A percentile compares a stretch with the other conserved stretches of the same genome.
These are phyloP conservation scores for Podospora didyma DNA, from an alignment of 495 filamentous ascomycete genomes.

Conservation along the genomic window DNA sequence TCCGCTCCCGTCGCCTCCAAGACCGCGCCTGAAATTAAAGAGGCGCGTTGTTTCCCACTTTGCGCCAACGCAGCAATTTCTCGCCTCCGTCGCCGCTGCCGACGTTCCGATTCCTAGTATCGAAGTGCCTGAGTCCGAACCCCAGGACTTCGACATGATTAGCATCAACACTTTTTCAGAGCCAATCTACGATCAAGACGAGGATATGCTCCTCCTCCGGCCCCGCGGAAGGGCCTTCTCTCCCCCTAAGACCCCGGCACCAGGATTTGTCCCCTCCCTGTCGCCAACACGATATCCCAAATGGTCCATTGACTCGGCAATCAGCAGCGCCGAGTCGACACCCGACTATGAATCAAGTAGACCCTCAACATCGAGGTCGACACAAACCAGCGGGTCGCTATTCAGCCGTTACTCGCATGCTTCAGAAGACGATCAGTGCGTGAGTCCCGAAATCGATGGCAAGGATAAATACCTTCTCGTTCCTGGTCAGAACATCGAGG, in stretches of 20 bases:
- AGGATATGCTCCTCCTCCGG: conserved; percentile 27
- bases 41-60: conserved; percentile 43
- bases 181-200: conserved; percentile 22
- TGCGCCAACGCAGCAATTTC: conserved; percentile 53
- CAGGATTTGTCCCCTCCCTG: conserved; percentile 29
- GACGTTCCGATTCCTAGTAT: conserved; percentile 54
- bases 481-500: conserved; percentile 7
- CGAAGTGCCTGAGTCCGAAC: conserved; percentile 33
- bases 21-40: conserved; percentile 43
- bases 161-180: conserved; percentile 20
- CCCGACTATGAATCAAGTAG: conserved; percentile 49
- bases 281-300: conserved; percentile 39
- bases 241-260: conserved; percentile 44
- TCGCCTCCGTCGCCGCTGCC: conserved; percentile 54
- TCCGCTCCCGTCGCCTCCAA: conserved; percentile 37
- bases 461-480: conserved; percentile 21
- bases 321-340: conserved; percentile 45
- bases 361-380: conserved; percentile 47
- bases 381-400: conserved; percentile 44
- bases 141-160: conserved; percentile 34
- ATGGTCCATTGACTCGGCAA: conserved; percentile 42
- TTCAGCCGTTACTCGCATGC: conserved; percentile 44
- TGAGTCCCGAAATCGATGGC: conserved; percentile 38
- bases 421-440: conserved; percentile 44
- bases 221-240: conserved; percentile 31